Conservation (phyloP, 352 stramenopile species). For the Phytophthora agathidicida region DNA sequence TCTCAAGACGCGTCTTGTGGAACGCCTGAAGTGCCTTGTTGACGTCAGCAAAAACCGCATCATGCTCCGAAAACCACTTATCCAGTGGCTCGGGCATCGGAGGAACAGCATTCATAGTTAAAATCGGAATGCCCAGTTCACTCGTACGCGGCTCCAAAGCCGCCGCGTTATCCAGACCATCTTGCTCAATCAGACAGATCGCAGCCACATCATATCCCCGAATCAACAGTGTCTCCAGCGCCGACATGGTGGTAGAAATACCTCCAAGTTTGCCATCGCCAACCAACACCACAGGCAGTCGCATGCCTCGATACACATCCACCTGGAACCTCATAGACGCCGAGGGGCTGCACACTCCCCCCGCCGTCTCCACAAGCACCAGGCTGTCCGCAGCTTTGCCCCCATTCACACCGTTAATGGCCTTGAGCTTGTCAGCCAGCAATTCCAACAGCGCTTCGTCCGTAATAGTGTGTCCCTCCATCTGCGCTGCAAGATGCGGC, state of each 20-base stretch:
- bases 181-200: slow-evolving; percentile 84
- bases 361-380: slow-evolving; percentile 94
- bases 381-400: slow-evolving; percentile 47
- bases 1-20: slow-evolving; percentile 57
- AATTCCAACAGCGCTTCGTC: slow-evolving; percentile 87
- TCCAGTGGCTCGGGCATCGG: slow-evolving; percentile 77
- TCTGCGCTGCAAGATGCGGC: slow-evolving; percentile 91
- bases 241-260: slow-evolving; percentile 94
- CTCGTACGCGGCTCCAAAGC: slow-evolving; percentile 62
- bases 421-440: slow-evolving; percentile 62
- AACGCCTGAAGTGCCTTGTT: slow-evolving; percentile 55
- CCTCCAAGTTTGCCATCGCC: slow-evolving; percentile 97
- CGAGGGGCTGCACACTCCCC: slow-evolving; percentile 93
- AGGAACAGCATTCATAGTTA: slow-evolving; percentile 74
- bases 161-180: slow-evolving; percentile 68
- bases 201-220: slow-evolving; percentile 92
- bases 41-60: slow-evolving; percentile 57
- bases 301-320: slow-evolving; percentile 93
- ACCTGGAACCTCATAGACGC: slow-evolving; percentile 90
- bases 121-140: slow-evolving; percentile 78
- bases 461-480: slow-evolving; percentile 88
- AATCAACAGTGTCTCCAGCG: slow-evolving; percentile 92
- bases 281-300: slow-evolving; percentile 93
- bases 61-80: slow-evolving; percentile 66
- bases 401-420: slow-evolving; percentile 38